Evolutionary conservation across 208 protist species (phyloP), one percentile per base, ranked within the genome.

Genomic region (Leishmania martiniquensis): DNA sequence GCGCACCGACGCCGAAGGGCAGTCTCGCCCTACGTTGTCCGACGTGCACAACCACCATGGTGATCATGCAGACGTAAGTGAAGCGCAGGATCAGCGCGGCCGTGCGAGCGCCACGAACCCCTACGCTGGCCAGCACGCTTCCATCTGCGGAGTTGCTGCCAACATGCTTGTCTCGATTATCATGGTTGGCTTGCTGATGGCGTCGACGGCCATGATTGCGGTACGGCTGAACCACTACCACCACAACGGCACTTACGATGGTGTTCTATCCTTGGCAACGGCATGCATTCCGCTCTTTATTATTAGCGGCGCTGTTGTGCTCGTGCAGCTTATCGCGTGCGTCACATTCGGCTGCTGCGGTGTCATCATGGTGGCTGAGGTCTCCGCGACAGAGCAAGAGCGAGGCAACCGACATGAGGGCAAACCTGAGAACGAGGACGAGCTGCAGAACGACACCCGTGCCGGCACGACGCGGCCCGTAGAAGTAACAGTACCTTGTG

Each of bases 271-370:
- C 29, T 81, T 95, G 1, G 20, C 49, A 0, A 67, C 74, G 34
- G 86, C 89, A 10, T 77, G 92, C 59, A 90, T 90, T 54, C 91
- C 91, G 10, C 63, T 93, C 49, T 93, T 87, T 69, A 81, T 95
- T n/a, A 47, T 94, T 0, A 29, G 88, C 37, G 85, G 75, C 60
- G 12, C 55, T 51, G 42, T 78, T 4, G 73, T 85, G 57, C 9
- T 91, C 0, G 10, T 22, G 22, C 13, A 73, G 20, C 13, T 91
- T 42, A 44, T 81, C 22, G 29, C 75, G 15, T 52, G 54, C 39
- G 4, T 89, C 6, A 59, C 80, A 22, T 45, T 87, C 29, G 67
- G 84, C 60, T 91, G 85, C 52, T 72, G 81, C 42, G 63, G 60
- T 32, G 73, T 57, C 20, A 5, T 57, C 15, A 60, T 70, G 17